phyloP scores from a whole-genome alignment of 495 filamentous ascomycete genomes.

The Venustampulla echinocandica region DNA sequence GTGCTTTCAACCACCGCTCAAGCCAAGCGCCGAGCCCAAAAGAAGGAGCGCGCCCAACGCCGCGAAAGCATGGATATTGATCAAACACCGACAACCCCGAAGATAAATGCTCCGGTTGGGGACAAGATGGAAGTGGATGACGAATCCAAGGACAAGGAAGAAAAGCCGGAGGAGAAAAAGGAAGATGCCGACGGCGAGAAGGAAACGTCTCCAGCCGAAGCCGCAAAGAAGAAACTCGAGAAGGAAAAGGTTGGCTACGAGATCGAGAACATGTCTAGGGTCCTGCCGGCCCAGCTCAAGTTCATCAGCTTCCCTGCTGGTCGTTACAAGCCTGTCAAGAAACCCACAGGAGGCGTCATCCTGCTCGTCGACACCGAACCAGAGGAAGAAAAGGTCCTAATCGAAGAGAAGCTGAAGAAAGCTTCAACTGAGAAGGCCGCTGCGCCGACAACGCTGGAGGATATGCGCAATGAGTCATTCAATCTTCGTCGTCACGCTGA shows the following conservation, averaged over 20 bases:
- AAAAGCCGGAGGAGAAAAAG: conserved; percentile 52
- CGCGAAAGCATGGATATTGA: conserved; percentile 88
- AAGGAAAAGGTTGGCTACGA: conserved; percentile 97
- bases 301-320: conserved; percentile 84
- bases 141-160: conserved; percentile 53
- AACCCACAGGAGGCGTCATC: conserved; percentile 85
- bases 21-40: conserved; percentile 84
- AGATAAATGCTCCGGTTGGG: conserved; percentile 51
- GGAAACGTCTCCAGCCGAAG: conserved; percentile 39
- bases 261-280: conserved; percentile 92
- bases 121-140: conserved; percentile 93
- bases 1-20: conserved; percentile 95
- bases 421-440: conserved; percentile 36
- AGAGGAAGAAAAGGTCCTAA: conserved; percentile 62
- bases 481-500: conserved; percentile 18
- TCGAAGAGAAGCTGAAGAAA: conserved; percentile 75
- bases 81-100: conserved; percentile 62
- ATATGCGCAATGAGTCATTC: conserved; percentile 19
- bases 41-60: conserved; percentile 60
- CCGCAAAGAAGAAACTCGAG: conserved; percentile 74
- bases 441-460: conserved; percentile 19
- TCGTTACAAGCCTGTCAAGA: conserved; percentile 91
- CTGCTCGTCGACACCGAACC: conserved; percentile 81
- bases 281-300: conserved; percentile 87
- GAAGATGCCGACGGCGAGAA: conserved; percentile 50